Percentiles rank a stretch among this genome's conserved stretches.
phyloP scores from a whole-genome alignment of 208 protist species.

The Trypanosoma grayi region DNA sequence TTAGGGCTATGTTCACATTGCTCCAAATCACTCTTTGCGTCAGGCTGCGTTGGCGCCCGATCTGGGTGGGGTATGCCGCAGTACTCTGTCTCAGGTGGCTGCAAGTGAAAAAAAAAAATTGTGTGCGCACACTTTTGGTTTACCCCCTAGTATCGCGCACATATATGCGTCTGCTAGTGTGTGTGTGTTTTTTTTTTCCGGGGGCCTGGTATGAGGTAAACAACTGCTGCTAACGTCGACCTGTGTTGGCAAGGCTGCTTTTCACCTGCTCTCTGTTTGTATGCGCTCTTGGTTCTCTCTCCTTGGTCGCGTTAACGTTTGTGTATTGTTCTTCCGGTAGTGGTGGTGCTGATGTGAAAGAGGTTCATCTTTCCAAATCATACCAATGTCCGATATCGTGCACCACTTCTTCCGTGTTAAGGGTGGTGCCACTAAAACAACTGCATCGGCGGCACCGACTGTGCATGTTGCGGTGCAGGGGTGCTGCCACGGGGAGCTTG shows the following conservation, averaged over 20 bases:
- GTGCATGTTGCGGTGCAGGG: constrained; percentile 95
- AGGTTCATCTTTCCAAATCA: not conserved
- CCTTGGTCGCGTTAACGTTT: not conserved
- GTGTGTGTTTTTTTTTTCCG: not conserved
- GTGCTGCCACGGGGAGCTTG: constrained; percentile 98
- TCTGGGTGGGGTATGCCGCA: no score
- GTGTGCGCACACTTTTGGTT: no score
- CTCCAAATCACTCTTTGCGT: no score
- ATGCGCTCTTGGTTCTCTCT: not conserved
- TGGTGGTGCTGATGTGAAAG: not conserved
- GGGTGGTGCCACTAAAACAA: constrained; percentile 10
- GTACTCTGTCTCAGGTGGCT: no score
- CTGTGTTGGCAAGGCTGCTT: no score
- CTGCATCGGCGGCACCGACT: not conserved
- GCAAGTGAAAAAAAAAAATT: no score
- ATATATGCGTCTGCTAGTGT: no score
- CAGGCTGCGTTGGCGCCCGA: no score
- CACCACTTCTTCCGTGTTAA: constrained; percentile 43
- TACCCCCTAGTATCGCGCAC: no score
- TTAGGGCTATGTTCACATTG: no score
- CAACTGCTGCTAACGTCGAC: no score
- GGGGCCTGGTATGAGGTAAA: not conserved
- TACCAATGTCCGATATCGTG: constrained; percentile 20
- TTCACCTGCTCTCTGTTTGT: not conserved
- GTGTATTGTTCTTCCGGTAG: constrained; percentile 5